These are phyloP conservation scores for Moricandia moricandioides DNA, from an alignment of 345 rosid genomes.

Conservation along the genomic window DNA sequence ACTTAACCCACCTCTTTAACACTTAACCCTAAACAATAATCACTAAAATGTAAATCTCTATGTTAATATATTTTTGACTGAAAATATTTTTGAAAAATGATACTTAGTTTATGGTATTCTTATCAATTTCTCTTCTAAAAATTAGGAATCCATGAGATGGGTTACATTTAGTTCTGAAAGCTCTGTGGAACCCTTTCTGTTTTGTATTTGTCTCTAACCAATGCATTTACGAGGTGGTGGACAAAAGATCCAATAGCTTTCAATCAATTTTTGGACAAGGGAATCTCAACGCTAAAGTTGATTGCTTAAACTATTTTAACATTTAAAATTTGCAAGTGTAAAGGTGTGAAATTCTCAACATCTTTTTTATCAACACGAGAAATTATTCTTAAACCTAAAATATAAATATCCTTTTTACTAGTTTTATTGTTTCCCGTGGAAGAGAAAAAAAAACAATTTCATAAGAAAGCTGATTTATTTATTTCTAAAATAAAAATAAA, in stretches of 20 bases:
- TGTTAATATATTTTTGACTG: no score
- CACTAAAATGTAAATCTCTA: no score
- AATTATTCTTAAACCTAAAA: neutral
- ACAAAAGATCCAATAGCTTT: slow-evolving; percentile 19
- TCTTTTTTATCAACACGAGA: neutral
- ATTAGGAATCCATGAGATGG: neutral
- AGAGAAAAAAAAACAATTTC: neutral
- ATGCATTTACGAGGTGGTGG: slow-evolving; percentile 24
- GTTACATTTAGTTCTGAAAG: neutral
- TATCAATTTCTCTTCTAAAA: no score
- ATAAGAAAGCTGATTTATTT: no score
- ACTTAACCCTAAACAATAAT: no score
- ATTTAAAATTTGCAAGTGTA: neutral
- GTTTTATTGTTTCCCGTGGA: slow-evolving; percentile 18
- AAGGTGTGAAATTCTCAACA: neutral
- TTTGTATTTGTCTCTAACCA: slow-evolving; percentile 17
- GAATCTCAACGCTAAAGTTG: slow-evolving; percentile 30
- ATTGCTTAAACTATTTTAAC: slow-evolving; percentile 7
- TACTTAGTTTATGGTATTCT: no score
- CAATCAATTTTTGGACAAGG: neutral
- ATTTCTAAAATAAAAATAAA: no score
- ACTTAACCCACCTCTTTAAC: no score
- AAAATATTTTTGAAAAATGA: no score
- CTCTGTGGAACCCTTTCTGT: slow-evolving; percentile 9
- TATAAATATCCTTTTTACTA: neutral